Evolutionary conservation across 1,139 yeast genomes (phyloP).

Genomic region (Diutina sp.): DNA sequence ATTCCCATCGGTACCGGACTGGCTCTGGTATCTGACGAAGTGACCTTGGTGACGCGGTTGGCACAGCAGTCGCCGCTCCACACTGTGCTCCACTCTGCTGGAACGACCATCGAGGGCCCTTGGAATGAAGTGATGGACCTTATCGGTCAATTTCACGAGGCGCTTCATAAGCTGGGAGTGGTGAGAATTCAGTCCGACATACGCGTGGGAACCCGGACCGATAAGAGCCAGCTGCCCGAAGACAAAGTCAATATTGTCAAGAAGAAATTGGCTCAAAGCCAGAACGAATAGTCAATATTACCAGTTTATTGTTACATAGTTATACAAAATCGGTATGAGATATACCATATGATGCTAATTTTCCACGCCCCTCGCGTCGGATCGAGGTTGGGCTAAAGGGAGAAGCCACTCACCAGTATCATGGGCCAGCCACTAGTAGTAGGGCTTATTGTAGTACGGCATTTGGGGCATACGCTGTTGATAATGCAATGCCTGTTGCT

Average conservation of each 20-base stretch:
- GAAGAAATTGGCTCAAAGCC: conserved; percentile 16
- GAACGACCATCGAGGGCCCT: conserved; percentile 86
- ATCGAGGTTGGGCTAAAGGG: background rate
- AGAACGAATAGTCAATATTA: background rate
- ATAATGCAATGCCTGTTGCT: background rate
- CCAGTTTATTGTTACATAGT: background rate
- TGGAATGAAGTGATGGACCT: conserved; percentile 77
- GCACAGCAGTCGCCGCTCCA: conserved; percentile 50
- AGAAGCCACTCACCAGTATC: background rate
- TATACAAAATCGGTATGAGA: background rate
- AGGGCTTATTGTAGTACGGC: conserved; percentile 1
- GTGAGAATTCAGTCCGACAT: conserved; percentile 76
- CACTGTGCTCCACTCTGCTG: conserved; percentile 75
- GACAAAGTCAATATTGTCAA: conserved; percentile 56
- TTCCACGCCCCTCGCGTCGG: background rate
- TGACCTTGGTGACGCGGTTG: conserved; percentile 52
- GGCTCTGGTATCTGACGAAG: conserved; percentile 72
- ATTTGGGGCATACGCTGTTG: background rate
- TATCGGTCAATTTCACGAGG: conserved; percentile 69
- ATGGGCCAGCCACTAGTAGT: background rate
- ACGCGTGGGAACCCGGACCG: conserved; percentile 72
- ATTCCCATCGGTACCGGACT: conserved; percentile 74
- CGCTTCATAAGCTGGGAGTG: conserved; percentile 55
- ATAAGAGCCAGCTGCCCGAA: conserved; percentile 50
- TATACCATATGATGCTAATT: background rate